These are phyloP conservation scores for Sporothrix protearum DNA, from an alignment of 2,329 filamentous ascomycete species.

Conservation along the genomic window DNA sequence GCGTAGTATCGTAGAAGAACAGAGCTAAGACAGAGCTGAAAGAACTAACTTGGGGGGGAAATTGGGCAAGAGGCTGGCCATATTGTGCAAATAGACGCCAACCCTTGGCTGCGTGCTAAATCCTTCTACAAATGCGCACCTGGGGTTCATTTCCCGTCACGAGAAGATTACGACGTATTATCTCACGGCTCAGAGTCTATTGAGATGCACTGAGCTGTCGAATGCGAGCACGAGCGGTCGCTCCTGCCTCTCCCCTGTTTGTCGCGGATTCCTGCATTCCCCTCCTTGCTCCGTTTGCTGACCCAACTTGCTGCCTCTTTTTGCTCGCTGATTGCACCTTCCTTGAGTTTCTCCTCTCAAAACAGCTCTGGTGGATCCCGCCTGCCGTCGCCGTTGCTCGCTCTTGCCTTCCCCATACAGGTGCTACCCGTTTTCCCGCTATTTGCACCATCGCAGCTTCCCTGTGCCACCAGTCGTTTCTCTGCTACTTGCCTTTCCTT, in stretches of 20 bases:
- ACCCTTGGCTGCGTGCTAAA: no score
- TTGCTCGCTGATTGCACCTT: conserved; percentile 5
- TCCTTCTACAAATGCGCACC: no score
- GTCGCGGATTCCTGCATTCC: conserved; percentile 19
- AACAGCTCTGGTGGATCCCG: conserved; percentile 21
- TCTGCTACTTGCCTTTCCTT: not conserved
- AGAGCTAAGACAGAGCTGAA: no score
- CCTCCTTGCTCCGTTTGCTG: conserved; percentile 7
- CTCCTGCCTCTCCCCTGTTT: conserved; percentile 18
- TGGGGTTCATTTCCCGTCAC: not conserved
- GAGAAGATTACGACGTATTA: not conserved
- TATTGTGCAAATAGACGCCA: not conserved
- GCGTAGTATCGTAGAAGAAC: not conserved
- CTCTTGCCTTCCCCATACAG: not conserved
- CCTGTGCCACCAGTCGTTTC: not conserved
- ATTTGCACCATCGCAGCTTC: conserved; percentile 7
- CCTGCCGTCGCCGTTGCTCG: conserved; percentile 9
- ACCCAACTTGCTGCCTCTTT: not conserved
- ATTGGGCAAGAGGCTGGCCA: no score
- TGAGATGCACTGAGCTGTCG: not conserved
- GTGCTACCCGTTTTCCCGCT: not conserved
- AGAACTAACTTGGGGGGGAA: not conserved
- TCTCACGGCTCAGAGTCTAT: not conserved
- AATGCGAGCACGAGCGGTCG: conserved; percentile 4
- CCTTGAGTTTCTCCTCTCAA: not conserved